Conservation (phyloP, 768 basidiomycete genomes). For the Strobilomyces dryophilus region DNA sequence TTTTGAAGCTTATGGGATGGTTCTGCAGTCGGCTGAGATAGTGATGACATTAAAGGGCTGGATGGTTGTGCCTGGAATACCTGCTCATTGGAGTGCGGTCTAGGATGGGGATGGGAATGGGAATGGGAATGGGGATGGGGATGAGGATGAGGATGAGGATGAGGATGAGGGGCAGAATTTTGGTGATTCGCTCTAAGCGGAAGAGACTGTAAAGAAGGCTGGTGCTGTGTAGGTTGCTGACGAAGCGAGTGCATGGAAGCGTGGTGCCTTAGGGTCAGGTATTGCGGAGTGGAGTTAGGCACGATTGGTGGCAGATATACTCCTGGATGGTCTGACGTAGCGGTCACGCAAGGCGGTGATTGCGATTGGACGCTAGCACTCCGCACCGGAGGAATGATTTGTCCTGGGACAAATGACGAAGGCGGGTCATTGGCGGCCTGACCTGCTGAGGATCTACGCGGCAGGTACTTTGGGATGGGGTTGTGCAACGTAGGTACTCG, state of each 20-base stretch:
- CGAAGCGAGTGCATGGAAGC: conserved; percentile 27
- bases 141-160: conserved; percentile 21
- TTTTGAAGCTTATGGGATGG: conserved; percentile 38
- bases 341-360: conserved; percentile 20
- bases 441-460: conserved; percentile 23
- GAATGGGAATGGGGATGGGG: conserved; percentile 22
- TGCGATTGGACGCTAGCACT: conserved; percentile 32
- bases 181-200: conserved; percentile 13
- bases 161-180: conserved; percentile 14
- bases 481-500: conserved; percentile 18
- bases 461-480: conserved; percentile 13
- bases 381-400: conserved; percentile 36
- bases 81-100: conserved; percentile 10
- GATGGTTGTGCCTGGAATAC: conserved; percentile 8
- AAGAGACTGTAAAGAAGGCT: conserved; percentile 11
- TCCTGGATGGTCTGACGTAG: conserved; percentile 19
- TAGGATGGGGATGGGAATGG: conserved; percentile 20
- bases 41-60: conserved; percentile 3
- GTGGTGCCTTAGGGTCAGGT: conserved; percentile 16
- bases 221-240: conserved; percentile 25
- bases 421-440: conserved; percentile 19
- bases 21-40: conserved; percentile 45
- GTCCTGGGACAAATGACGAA: conserved; percentile 36
- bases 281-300: conserved; percentile 10
- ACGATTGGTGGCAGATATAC: conserved; percentile 13